Base-by-base conservation (phyloP, 176 grass and related monocot species). In the Aechmea fasciata region DNA sequence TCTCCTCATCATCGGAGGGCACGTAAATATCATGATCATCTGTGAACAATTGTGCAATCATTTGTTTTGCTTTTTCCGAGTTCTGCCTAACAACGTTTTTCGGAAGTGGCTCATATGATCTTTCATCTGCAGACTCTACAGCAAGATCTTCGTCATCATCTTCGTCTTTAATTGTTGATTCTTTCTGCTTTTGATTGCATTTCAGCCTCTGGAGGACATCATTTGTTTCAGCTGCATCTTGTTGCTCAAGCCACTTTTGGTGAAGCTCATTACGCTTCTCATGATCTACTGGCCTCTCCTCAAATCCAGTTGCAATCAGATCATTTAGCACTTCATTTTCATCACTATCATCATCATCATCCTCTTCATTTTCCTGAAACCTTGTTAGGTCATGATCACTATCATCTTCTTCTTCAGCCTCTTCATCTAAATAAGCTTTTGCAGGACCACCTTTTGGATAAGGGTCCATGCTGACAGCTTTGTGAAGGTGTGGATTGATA, bases 381-480 rank as follows among this genome's bases (percentile, higher is more conserved):
- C 93, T 87, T 68, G 68, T 77, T 64, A 90, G 61, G 83, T 97
- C 93, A 67, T 97, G 76, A 13, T 97, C 93, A n/a, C 93, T 97
- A 64, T 97, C 93, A 73, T 97, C 89, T 66, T 97, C 93, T 92
- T 97, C 93, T 69, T 97, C 93, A 17, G 93, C 93, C 83, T 97
- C 93, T 74, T 83, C 79, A 29, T 97, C 93, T 26, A 97, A 47
- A 83, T 90, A 97, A 72, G 91, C 82, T 81, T 92, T 97, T 22
- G 81, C 52, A 47, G 73, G 17, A 13, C 64, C 71, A 72, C 13
- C 72, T 79, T 79, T 83, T 68, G 73, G 65, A 75, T 54, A 65
- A 18, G 80, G 76, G 51, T 81, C 75, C 59, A 73, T 64, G 65
- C 73, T 67, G 67, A 11, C 17, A 77, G 52, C 61, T 79, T 13